A percentile compares a stretch with the other conserved stretches of the same genome.
These are phyloP conservation scores for Bryum argenteum DNA, from an alignment of 225 moss, liverwort and hornwort species.

Conservation along the genomic window DNA sequence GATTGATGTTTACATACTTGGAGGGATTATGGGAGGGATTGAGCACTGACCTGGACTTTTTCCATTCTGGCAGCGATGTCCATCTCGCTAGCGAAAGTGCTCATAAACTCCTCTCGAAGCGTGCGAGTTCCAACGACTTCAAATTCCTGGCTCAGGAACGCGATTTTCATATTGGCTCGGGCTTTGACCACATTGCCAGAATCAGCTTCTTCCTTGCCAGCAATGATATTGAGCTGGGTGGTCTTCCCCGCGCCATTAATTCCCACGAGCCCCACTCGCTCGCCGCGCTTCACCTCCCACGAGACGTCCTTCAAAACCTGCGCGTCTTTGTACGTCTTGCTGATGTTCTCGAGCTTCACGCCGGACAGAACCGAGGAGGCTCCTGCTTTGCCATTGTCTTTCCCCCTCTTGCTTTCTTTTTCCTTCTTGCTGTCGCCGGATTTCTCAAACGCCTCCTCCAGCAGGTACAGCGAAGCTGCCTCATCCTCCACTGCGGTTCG, in stretches of 20 bases:
- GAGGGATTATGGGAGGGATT: background rate
- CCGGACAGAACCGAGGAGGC: slow-evolving; percentile 56
- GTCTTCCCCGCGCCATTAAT: slow-evolving; percentile 75
- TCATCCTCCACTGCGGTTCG: slow-evolving; percentile 37
- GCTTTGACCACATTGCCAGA: slow-evolving; percentile 62
- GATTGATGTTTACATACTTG: no score
- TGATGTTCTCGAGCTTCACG: slow-evolving; percentile 60
- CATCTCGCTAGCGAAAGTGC: slow-evolving; percentile 51
- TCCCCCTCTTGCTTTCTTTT: slow-evolving; percentile 8
- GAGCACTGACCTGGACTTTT: slow-evolving; percentile 53
- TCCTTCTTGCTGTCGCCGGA: slow-evolving; percentile 26
- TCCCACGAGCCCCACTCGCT: slow-evolving; percentile 67
- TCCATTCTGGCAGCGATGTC: slow-evolving; percentile 58
- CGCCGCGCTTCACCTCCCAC: slow-evolving; percentile 70
- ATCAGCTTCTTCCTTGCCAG: slow-evolving; percentile 61
- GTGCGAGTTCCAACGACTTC: slow-evolving; percentile 64
- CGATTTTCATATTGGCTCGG: slow-evolving; percentile 61
- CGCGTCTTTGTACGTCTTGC: slow-evolving; percentile 58
- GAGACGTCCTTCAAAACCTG: slow-evolving; percentile 58
- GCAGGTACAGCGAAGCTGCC: slow-evolving; percentile 35
- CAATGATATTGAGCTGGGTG: slow-evolving; percentile 70
- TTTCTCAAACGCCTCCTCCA: slow-evolving; percentile 48
- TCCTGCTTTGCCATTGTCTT: slow-evolving; percentile 32
- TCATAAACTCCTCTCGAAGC: slow-evolving; percentile 64
- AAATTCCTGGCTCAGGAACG: slow-evolving; percentile 68